Conservation (phyloP, 2,329 filamentous ascomycete genomes). For the Colletotrichum paranaense region DNA sequence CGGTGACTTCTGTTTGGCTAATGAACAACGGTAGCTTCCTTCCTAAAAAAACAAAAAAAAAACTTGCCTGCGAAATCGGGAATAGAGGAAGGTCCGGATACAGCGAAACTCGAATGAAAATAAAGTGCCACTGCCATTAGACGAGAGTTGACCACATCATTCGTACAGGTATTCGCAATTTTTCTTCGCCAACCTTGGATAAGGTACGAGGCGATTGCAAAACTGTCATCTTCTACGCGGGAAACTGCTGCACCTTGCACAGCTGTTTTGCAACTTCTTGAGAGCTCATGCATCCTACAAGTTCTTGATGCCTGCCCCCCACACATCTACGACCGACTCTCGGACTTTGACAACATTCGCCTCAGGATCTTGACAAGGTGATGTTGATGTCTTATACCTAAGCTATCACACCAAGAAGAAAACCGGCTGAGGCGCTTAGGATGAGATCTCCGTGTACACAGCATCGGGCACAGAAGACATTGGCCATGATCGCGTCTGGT, state of each 20-base stretch:
- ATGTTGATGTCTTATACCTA: neutral
- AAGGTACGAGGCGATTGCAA: neutral
- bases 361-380: neutral
- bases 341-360: neutral
- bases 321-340: too few relatives aligned
- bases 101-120: neutral
- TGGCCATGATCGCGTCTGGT: neutral
- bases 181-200: neutral
- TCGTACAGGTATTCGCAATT: too few relatives aligned
- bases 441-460: neutral
- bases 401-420: neutral
- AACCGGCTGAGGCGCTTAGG: neutral
- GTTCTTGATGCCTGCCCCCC: too few relatives aligned
- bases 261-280: neutral
- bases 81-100: neutral
- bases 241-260: neutral
- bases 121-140: slow-evolving; percentile 4
- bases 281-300: neutral
- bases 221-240: neutral
- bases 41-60: too few relatives aligned
- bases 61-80: too few relatives aligned
- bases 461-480: neutral
- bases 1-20: neutral
- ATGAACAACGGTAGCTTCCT: neutral
- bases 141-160: neutral